These are phyloP conservation scores for Boletus semigastroideus DNA, from an alignment of 1,284 basidiomycete species.

Conservation along the genomic window DNA sequence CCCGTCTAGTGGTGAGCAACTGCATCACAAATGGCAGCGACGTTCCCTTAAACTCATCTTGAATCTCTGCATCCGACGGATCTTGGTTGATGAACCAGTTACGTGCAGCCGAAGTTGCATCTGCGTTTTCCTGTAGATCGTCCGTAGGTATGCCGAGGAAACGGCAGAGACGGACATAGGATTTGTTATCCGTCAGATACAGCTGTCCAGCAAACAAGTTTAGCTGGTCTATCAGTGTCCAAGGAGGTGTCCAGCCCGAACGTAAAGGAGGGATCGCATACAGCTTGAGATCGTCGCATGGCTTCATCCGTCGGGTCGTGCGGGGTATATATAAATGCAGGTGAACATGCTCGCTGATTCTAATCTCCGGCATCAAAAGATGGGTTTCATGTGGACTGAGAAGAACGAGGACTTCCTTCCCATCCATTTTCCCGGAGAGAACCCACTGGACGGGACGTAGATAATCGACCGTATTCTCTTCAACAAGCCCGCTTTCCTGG, in stretches of 20 bases:
- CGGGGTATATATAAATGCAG: background rate
- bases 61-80: background rate
- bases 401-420: background rate
- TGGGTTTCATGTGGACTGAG: background rate
- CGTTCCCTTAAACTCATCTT: background rate
- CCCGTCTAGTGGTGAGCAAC: background rate
- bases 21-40: background rate
- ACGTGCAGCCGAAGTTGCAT: background rate
- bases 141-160: background rate
- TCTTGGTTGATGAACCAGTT: background rate
- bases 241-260: background rate
- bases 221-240: background rate
- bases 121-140: background rate
- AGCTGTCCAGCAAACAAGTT: background rate
- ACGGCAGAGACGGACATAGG: background rate
- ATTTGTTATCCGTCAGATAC: background rate
- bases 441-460: background rate
- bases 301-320: background rate
- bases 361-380: background rate
- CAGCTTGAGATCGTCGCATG: background rate
- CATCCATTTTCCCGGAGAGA: background rate
- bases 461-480: too few species aligned
- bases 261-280: background rate
- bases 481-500: too few species aligned
- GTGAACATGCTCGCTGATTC: background rate